Conservation (phyloP, 257 asterid species). For the Solanum rostratum region DNA sequence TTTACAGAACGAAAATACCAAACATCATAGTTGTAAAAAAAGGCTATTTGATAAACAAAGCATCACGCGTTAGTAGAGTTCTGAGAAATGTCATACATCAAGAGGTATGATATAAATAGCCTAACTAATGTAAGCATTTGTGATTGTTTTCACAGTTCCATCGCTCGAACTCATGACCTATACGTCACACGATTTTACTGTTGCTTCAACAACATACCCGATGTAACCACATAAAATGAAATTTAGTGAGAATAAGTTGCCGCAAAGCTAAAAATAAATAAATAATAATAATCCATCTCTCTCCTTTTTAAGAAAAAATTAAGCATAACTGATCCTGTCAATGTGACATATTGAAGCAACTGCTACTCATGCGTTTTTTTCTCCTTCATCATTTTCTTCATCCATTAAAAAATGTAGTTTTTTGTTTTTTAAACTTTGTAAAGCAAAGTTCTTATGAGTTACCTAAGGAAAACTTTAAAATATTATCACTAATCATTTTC, state of each 20-base stretch:
- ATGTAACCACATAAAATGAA: too few relatives aligned
- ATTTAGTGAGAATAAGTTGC: too few relatives aligned
- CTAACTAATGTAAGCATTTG: background rate
- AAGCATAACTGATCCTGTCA: background rate
- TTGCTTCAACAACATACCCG: background rate
- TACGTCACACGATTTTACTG: background rate
- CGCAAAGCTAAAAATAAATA: too few relatives aligned
- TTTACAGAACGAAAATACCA: background rate
- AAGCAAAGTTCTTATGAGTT: background rate
- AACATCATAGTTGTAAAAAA: background rate
- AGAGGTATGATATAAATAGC: background rate
- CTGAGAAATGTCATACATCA: rapidly evolving
- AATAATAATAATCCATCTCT: too few relatives aligned
- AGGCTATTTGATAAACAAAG: background rate
- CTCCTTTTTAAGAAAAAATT: background rate
- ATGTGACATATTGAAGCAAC: background rate
- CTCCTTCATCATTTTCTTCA: background rate
- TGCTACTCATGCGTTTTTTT: background rate
- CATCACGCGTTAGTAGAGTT: background rate
- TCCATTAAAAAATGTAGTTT: background rate
- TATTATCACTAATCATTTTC: background rate
- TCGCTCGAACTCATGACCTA: background rate
- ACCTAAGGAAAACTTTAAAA: background rate
- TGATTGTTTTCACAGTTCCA: background rate
- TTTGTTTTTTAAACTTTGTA: background rate